Percentiles rank a stretch among this genome's conserved stretches.
These are phyloP conservation scores for Waltergamsia citrina DNA, from an alignment of 2,329 filamentous ascomycete species.

Conservation along the genomic window DNA sequence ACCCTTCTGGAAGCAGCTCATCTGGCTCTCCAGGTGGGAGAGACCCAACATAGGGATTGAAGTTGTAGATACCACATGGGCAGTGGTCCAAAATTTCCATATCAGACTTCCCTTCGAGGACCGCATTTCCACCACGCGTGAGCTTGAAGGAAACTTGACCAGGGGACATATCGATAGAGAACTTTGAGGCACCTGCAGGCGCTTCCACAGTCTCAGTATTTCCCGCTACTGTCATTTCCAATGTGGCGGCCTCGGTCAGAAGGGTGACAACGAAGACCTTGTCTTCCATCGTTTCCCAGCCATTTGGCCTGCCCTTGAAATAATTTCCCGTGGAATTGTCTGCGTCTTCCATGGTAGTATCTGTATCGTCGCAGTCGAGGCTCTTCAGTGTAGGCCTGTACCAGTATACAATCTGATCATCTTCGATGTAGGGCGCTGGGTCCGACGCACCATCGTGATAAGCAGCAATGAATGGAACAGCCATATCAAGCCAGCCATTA, in stretches of 20 bases:
- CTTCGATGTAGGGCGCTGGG: conserved; percentile 28
- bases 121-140: conserved; percentile 24
- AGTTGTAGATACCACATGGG: conserved; percentile 45
- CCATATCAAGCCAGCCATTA: conserved; percentile 41
- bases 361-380: conserved; percentile 40
- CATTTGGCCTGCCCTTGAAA: conserved; percentile 39
- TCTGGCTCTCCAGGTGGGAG: conserved; percentile 28
- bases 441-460: conserved; percentile 35
- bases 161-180: conserved; percentile 33
- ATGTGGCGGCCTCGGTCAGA: conserved; percentile 30
- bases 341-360: conserved; percentile 34
- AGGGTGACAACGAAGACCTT: conserved; percentile 42
- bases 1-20: conserved; percentile 22
- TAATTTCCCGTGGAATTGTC: conserved; percentile 39
- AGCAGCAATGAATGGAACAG: conserved; percentile 41
- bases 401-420: conserved; percentile 45
- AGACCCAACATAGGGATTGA: conserved; percentile 44
- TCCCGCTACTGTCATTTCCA: conserved; percentile 34
- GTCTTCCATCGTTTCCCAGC: conserved; percentile 37
- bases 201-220: conserved; percentile 32
- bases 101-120: conserved; percentile 35
- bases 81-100: conserved; percentile 39
- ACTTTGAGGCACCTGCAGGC: conserved; percentile 32
- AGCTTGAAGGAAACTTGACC: conserved; percentile 37
- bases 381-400: conserved; percentile 38